These are phyloP conservation scores for Mucor piriformis DNA, from an alignment of 371 early-diverging fungal species.

Conservation along the genomic window DNA sequence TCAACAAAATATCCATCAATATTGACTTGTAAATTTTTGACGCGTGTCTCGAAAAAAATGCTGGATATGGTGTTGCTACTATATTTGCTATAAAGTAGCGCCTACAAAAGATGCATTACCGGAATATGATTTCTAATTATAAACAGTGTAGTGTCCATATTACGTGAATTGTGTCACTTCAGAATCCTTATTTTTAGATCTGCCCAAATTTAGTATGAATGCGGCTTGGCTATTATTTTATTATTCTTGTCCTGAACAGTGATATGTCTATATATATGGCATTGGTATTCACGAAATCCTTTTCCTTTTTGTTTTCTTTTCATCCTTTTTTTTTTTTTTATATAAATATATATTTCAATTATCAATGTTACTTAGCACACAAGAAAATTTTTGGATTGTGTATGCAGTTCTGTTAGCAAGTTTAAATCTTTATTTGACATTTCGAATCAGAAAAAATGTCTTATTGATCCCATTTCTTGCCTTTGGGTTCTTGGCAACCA, in stretches of 20 bases:
- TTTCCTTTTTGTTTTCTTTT: neutral
- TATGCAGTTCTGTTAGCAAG: slow-evolving; percentile 30
- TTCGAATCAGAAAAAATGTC: slow-evolving; percentile 26
- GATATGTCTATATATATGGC: neutral
- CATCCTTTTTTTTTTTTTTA: neutral
- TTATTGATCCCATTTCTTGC: slow-evolving; percentile 34
- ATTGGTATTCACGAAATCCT: neutral
- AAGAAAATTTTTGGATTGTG: slow-evolving; percentile 37
- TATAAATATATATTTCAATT: neutral
- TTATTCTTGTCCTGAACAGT: neutral
- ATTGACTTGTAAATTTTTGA: too few relatives aligned
- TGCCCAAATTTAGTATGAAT: slow-evolving; percentile 4
- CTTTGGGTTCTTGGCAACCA: slow-evolving; percentile 12
- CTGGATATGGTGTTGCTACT: too few relatives aligned
- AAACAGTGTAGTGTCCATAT: neutral
- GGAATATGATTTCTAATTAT: neutral
- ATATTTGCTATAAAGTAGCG: too few relatives aligned
- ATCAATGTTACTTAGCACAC: slow-evolving; percentile 22
- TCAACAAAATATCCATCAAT: too few relatives aligned
- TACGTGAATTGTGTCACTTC: neutral
- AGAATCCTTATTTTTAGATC: slow-evolving; percentile 11
- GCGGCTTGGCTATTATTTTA: slow-evolving; percentile 15
- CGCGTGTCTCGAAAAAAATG: too few relatives aligned
- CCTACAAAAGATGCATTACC: too few relatives aligned
- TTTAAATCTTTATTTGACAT: slow-evolving; percentile 14